A percentile compares a stretch with the other conserved stretches of the same genome.
These are phyloP conservation scores for Schwanniomyces occidentalis DNA, from an alignment of 805 yeast species.

Conservation along the genomic window DNA sequence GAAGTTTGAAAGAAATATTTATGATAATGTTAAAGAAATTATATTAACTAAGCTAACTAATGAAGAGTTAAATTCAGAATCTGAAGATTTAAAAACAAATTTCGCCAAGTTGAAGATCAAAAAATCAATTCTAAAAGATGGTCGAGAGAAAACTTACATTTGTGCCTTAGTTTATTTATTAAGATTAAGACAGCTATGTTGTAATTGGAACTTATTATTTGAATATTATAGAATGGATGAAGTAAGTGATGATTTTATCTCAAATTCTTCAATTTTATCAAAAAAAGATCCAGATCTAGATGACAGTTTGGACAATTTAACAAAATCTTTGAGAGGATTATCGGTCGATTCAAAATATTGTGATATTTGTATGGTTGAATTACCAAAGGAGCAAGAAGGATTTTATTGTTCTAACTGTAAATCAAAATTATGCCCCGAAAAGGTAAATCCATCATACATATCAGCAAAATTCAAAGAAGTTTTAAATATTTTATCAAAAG, in stretches of 20 bases:
- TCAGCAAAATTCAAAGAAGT: slow-evolving; percentile 35
- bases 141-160: slow-evolving; percentile 14
- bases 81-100: slow-evolving; percentile 1
- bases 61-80: background rate
- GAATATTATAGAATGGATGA: background rate
- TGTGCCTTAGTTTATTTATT: slow-evolving; percentile 27
- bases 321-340: slow-evolving; percentile 6
- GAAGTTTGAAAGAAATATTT: slow-evolving; percentile 22
- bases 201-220: slow-evolving; percentile 26
- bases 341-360: slow-evolving; percentile 21
- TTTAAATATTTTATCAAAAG: slow-evolving; percentile 29
- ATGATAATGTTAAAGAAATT: slow-evolving; percentile 12
- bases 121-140: background rate
- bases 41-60: slow-evolving; percentile 1
- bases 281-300: too few species aligned
- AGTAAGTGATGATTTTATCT: slow-evolving; percentile 10
- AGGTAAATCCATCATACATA: background rate
- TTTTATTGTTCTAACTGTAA: slow-evolving; percentile 1
- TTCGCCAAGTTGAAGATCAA: background rate
- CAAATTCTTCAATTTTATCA: too few species aligned
- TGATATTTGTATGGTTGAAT: slow-evolving; percentile 15
- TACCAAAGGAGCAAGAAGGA: background rate
- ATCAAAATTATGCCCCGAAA: background rate
- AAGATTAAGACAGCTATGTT: slow-evolving; percentile 37
- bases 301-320: slow-evolving; percentile 3